Evolutionary conservation across 2,329 filamentous ascomycete species (phyloP), one percentile per base, ranked within the genome.

Genomic region (Aspergillus puulaauensis): DNA sequence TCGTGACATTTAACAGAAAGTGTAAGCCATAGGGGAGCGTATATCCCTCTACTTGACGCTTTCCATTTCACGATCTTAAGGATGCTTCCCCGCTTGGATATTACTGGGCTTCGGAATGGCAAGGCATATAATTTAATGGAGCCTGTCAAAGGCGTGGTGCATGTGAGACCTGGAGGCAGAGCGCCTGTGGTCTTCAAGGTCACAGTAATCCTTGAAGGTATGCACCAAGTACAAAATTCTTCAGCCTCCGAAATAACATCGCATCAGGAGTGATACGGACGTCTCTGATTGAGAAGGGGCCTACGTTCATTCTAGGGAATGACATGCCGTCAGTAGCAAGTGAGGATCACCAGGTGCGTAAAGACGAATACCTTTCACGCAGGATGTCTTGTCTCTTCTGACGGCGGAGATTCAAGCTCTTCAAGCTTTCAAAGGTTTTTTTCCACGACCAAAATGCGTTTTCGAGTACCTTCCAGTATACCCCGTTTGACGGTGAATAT

Each of bases 261-360:
- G 14, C 33, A 21, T 31, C 35, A 56, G 54, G 54, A 1, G 37
- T 3, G 17, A 19, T 39, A 6, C 37, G 31, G n/a, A 56, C 54
- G 0, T 51, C 54, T 17, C 12, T 56, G 2, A 40, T 51, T 14
- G 41, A 46, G 27, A 41, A 56, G n/a, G 46, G 37, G 1, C 47
- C 47, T 1, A 7, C 37, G 17, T 51, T 46, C 6, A 35, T 56
- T 45, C 27, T 56, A 3, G 45, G 54, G 27, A 51, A 44, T 27
- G 54, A 51, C 51, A 15, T 35, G 19, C 54, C 47, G 2, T 33
- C 6, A 9, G 54, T 56, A n/a, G 48, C 54, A 6, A 17, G 50
- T n/a, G 46, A 56, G 33, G 39, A 2, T 9, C 54, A 56, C 11
- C 48, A 50, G 31, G 53, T 56, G 12, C 23, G 47, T 46, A 27